Base-by-base conservation (phyloP, 2,329 filamentous ascomycete species). In the Pseudocercospora fuligena region DNA sequence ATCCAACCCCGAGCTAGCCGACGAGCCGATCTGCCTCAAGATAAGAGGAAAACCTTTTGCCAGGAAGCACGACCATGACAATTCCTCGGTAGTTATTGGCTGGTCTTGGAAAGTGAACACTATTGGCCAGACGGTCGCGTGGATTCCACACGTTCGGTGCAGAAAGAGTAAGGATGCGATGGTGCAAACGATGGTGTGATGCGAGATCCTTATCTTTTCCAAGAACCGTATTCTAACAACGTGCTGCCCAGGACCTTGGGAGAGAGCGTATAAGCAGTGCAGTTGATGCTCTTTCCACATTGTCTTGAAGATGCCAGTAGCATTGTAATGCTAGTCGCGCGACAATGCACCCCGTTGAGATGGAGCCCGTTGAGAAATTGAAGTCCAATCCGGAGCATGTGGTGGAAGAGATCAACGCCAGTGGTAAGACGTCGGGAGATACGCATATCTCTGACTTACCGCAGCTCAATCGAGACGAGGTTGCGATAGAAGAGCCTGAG, bases 361-460 rank as follows among this genome's bases (percentile, higher is more conserved):
- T 25, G n/a, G 46, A 14, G 46, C 3, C 23, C 19, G 23, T 6
- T 2, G 46, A 49, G 8, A 19, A 25, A 49, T 5, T 3, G 19
- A 49, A 23, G n/a, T 49, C 46, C n/a, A 49, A 23, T 14, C 8
- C n/a, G 19, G n/a, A 49, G 12, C 46, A 21, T 19, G 3, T 21
- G 19, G 46, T 23, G 8, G n/a, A 49, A 9, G 46, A 61, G 29
- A 21, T 43, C 29, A 23, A 31, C 11, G 16, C 19, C 33, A 19
- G 33, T 60, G 31, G 33, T 5, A 19, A 60, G 16, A 60, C 57
- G 5, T 19, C 57, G 21, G 16, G 36, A 23, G 82, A 63, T 89
- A 86, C 1, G 12, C 8, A 61, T 19, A 25, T n/a, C 46, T 49
- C 46, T 23, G 46, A 7, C 12, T n/a, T 49, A 6, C 46, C 46